A percentile compares a stretch with the other conserved stretches of the same genome.
These are phyloP conservation scores for Tephrocybe sp. DNA, from an alignment of 768 basidiomycete genomes.

Conservation along the genomic window DNA sequence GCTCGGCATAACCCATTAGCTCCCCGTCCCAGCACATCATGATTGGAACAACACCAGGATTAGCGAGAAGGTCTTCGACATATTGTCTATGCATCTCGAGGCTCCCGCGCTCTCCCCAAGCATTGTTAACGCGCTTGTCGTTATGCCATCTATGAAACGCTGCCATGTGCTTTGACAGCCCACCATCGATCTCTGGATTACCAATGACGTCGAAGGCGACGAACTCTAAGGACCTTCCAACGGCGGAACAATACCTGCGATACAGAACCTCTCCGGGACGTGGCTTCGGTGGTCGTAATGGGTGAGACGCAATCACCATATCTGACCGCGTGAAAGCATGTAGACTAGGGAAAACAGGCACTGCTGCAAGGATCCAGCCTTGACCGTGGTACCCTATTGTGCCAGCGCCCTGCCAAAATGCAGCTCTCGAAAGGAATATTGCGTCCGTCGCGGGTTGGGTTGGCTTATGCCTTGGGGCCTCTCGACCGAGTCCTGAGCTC, in stretches of 20 bases:
- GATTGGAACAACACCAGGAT: slow-evolving; percentile 36
- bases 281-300: slow-evolving; percentile 49
- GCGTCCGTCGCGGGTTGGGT: slow-evolving; percentile 16
- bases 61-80: slow-evolving; percentile 28
- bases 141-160: slow-evolving; percentile 51
- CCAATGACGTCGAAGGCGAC: slow-evolving; percentile 31
- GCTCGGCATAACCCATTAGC: slow-evolving; percentile 41
- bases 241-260: slow-evolving; percentile 30
- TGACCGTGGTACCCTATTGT: slow-evolving; percentile 28
- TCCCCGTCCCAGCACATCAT: slow-evolving; percentile 49
- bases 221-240: slow-evolving; percentile 29
- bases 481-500: slow-evolving; percentile 32
- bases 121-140: slow-evolving; percentile 39
- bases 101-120: slow-evolving; percentile 45
- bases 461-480: slow-evolving; percentile 15
- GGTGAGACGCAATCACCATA: slow-evolving; percentile 47
- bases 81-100: slow-evolving; percentile 42
- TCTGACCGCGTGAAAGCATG: slow-evolving; percentile 42
- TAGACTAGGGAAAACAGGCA: slow-evolving; percentile 32
- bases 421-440: slow-evolving; percentile 36
- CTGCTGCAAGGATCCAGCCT: slow-evolving; percentile 24
- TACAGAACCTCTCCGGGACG: slow-evolving; percentile 38
- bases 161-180: slow-evolving; percentile 33
- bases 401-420: slow-evolving; percentile 53
- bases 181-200: slow-evolving; percentile 17